Conservation (phyloP, 768 basidiomycete species). For the Hericium erinaceus region DNA sequence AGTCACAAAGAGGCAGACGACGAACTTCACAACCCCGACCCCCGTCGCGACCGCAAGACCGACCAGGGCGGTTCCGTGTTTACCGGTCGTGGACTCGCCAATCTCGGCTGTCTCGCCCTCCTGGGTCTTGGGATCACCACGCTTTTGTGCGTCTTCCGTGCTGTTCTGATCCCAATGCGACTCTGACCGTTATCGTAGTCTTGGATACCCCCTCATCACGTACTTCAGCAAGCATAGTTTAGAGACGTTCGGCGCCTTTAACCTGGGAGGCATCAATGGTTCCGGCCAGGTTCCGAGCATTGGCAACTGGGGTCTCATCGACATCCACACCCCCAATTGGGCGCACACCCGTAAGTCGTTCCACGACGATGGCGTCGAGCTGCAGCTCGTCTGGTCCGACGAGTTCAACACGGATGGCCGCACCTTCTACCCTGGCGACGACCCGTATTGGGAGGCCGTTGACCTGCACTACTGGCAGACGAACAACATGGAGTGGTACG, state of each 20-base stretch:
- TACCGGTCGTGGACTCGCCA: slow-evolving; percentile 31
- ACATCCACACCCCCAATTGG: slow-evolving; percentile 47
- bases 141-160: slow-evolving; percentile 10
- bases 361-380: slow-evolving; percentile 46
- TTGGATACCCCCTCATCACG: slow-evolving; percentile 28
- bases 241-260: slow-evolving; percentile 29
- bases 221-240: slow-evolving; percentile 17
- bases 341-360: slow-evolving; percentile 46
- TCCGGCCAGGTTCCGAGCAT: slow-evolving; percentile 49
- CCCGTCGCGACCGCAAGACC: slow-evolving; percentile 22
- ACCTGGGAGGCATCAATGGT: slow-evolving; percentile 38
- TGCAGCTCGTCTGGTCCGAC: slow-evolving; percentile 79
- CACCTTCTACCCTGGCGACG: slow-evolving; percentile 73
- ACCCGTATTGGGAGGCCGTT: slow-evolving; percentile 45
- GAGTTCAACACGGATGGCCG: slow-evolving; percentile 80
- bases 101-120: slow-evolving; percentile 26
- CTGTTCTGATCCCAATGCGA: neutral
- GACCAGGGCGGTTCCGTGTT: slow-evolving; percentile 27
- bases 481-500: slow-evolving; percentile 72
- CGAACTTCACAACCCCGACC: slow-evolving; percentile 24
- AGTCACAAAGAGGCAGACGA: slow-evolving; percentile 20
- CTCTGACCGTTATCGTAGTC: slow-evolving; percentile 13
- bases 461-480: slow-evolving; percentile 38
- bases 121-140: slow-evolving; percentile 3
- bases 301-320: slow-evolving; percentile 37